Percentiles rank a stretch among this genome's conserved stretches.
Conservation (phyloP, 2,329 filamentous ascomycete species). For the Clarireedia monteithiana region DNA sequence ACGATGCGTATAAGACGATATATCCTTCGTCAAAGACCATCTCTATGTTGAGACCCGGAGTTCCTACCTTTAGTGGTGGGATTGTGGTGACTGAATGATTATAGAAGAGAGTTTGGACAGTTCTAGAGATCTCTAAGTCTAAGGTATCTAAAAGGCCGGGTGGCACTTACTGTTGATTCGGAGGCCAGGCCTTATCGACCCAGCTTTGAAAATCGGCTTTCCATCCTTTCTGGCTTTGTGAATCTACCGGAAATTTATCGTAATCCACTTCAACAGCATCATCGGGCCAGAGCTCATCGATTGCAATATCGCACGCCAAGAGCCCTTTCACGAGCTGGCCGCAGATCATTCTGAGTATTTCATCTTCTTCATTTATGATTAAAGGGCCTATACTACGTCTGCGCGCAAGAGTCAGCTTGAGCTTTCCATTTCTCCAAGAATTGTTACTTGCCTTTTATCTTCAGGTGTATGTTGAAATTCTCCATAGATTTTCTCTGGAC, state of each 20-base stretch:
- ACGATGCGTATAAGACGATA: slow-evolving; percentile 5
- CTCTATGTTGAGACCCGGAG: background rate
- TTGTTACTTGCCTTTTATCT: slow-evolving; percentile 15
- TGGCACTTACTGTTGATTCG: background rate
- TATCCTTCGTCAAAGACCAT: slow-evolving; percentile 2
- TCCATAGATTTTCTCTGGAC: slow-evolving; percentile 11
- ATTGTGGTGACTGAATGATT: background rate
- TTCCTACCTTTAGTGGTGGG: slow-evolving; percentile 1
- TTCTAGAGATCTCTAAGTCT: background rate
- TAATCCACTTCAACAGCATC: slow-evolving; percentile 10
- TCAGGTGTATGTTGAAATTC: slow-evolving; percentile 17
- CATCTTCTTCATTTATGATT: slow-evolving; percentile 20
- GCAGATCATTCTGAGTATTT: slow-evolving; percentile 22
- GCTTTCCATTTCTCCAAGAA: background rate
- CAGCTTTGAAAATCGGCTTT: slow-evolving; percentile 17
- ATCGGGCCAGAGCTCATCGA: slow-evolving; percentile 19
- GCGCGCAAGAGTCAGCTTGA: background rate
- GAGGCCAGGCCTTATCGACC: slow-evolving; percentile 13
- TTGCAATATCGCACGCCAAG: slow-evolving; percentile 5
- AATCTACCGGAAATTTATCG: slow-evolving; percentile 17
- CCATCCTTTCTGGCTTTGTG: slow-evolving; percentile 17
- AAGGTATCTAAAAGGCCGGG: background rate
- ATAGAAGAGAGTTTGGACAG: slow-evolving; percentile 6
- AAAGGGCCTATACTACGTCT: slow-evolving; percentile 19
- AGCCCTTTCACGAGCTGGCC: slow-evolving; percentile 20